Base-by-base conservation (phyloP, 768 basidiomycete genomes). In the Macrocybe gigantea region DNA sequence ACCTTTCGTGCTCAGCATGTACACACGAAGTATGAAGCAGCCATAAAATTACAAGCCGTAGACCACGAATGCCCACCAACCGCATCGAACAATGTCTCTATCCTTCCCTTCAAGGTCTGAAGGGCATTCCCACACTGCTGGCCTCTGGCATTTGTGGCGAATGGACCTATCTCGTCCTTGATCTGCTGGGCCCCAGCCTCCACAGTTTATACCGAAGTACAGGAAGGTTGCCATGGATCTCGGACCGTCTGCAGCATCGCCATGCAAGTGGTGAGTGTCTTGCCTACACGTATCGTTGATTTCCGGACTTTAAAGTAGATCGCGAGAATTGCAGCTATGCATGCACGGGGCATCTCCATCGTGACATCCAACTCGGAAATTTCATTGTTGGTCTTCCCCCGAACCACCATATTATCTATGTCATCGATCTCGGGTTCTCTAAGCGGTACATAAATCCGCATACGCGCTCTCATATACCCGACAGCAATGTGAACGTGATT, bases 391-490 rank as follows among this genome's bases (percentile, higher is more conserved):
- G 87, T 10, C 67, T 74, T 42, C 63, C 72, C 3, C 79, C 83
- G 1, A 67, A 85, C 52, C 71, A 83, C 10, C 71, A 71, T 44
- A 72, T 65, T 34, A 70, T 90, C 52, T 89, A 88, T 57, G 84
- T 89, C 85, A 90, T 90, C 55, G 88, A 90, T 61, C 89, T 90
- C 59, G 87, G 87, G 10, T 90, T 90, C 61, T 86, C 86, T 12
- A 89, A 88, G 57, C 75, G 74, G 32, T 90, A 85, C 53, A 79
- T 88, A 52, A 84, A 90, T 63, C 74, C 75, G 14, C 52, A 61
- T 40, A 86, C 83, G 3, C 72, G 65, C 38, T 74, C 75, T n/a
- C 87, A 90, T 56, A 85, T 90, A 49, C 78, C 80, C 12, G 82
- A 88, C 48, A 82, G 80, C 55, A 79, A 74, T 45, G 65, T 64